A percentile compares a stretch with the other conserved stretches of the same genome.
These are phyloP conservation scores for Berberis thunbergii DNA, from an alignment of 164 flowering plant species.

Conservation along the genomic window DNA sequence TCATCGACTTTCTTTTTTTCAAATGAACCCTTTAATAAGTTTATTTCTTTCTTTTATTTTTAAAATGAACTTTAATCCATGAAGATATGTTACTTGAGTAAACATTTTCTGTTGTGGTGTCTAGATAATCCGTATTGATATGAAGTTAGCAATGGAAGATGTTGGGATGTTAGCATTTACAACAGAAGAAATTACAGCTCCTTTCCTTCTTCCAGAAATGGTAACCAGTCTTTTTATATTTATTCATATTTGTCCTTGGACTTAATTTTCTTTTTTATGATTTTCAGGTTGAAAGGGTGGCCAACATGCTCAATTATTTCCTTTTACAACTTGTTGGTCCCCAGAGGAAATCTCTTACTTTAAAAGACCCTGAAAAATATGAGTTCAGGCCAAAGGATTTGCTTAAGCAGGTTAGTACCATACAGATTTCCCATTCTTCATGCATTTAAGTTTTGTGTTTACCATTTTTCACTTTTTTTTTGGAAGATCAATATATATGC, in stretches of 20 bases:
- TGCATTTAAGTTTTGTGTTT: neutral
- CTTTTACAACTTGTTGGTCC: slow-evolving; percentile 94
- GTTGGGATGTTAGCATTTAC: slow-evolving; percentile 92
- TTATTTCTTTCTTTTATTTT: too few species aligned
- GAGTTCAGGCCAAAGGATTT: slow-evolving; percentile 85
- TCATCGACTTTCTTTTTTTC: neutral
- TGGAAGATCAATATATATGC: neutral
- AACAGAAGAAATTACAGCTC: slow-evolving; percentile 85
- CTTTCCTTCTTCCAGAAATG: slow-evolving; percentile 98
- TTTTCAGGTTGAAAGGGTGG: slow-evolving; percentile 92
- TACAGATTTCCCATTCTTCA: neutral
- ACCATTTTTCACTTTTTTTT: neutral
- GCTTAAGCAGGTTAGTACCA: slow-evolving; percentile 69
- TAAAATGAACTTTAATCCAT: neutral
- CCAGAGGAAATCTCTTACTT: slow-evolving; percentile 77
- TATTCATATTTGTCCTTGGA: neutral
- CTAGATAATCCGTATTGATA: slow-evolving; percentile 88
- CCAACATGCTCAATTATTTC: slow-evolving; percentile 96
- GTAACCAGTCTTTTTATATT: slow-evolving; percentile 24
- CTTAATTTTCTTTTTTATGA: neutral
- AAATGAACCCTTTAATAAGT: neutral
- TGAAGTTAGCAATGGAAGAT: slow-evolving; percentile 98
- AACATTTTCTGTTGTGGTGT: slow-evolving; percentile 4
- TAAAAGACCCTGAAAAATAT: slow-evolving; percentile 93
- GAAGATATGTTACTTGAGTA: neutral